These are phyloP conservation scores for Jasminum sambac DNA, from an alignment of 257 asterid genomes.

Conservation along the genomic window DNA sequence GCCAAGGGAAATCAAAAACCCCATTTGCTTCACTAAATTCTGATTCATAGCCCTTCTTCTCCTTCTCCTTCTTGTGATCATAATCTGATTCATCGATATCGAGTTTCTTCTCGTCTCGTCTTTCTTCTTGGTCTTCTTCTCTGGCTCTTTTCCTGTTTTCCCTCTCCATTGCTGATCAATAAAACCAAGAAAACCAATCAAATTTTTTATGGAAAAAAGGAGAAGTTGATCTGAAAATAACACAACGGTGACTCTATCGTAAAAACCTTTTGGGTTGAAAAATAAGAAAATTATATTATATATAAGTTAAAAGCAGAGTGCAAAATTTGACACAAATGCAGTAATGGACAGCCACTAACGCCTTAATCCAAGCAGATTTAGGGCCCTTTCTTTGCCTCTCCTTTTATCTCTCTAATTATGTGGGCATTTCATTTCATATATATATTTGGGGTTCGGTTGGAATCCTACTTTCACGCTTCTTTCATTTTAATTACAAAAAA, in stretches of 20 bases:
- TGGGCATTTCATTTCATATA: not conserved
- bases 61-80: not conserved
- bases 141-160: conserved; percentile 36
- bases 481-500: conserved; percentile 7
- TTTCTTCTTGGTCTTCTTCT: conserved; percentile 22
- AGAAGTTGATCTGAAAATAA: no score
- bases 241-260: no score
- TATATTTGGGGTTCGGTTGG: not conserved
- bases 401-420: conserved; percentile 16
- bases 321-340: conserved; percentile 20
- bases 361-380: conserved; percentile 27
- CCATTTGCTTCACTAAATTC: conserved; percentile 34
- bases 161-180: conserved; percentile 24
- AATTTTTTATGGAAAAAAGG: not conserved
- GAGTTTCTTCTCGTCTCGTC: conserved; percentile 27
- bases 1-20: conserved; percentile 62
- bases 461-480: conserved; percentile 23
- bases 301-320: no score
- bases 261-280: no score
- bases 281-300: no score
- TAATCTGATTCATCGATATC: not conserved
- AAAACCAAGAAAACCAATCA: not conserved
- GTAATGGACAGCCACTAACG: conserved; percentile 23
- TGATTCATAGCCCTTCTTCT: conserved; percentile 1
- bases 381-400: conserved; percentile 21